Base-by-base conservation (phyloP, 306 rosid genomes). In the Luffa acutangula region DNA sequence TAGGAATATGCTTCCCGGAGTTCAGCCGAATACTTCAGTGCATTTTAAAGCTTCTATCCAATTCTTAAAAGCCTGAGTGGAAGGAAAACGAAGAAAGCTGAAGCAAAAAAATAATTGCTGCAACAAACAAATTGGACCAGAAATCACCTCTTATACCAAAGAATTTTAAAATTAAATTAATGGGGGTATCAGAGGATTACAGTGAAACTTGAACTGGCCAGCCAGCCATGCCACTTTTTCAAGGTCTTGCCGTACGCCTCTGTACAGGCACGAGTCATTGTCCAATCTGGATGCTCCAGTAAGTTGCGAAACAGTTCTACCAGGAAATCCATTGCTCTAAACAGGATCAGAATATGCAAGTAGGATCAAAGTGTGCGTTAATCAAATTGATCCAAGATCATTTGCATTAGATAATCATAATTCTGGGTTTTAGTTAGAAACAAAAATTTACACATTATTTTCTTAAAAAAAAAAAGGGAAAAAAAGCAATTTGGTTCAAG, bases 291-390 rank as follows among this genome's bases (percentile, higher is more conserved):
- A 85, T 91, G 98, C 73, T 93, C 89, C 14, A 90, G 80, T 80
- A 96, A 96, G 88, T 93, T 91, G 85, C 80, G 91, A 80, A 96
- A 96, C 83, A 93, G 82, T 17, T 79, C 92, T 83, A 93, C 91
- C 97, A 96, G 88, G 90, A 95, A 95, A 85, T 95, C 99, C 96
- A 95, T 90, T 66, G 99, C 99, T 81, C 99, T 95, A 92, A 86
- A 86, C 54, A 79, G 82, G 17, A 66, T 66, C 46, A 79, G 6
- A 48, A 46, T n/a, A 49, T 18, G 51, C 42, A 45, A 57, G 72
- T 31, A 78, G 20, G 36, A 62, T 64, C 59, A 17, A 78, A 45
- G 4, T 60, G 51, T 6, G 33, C 13, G 48, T 43, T 63, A 45
- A 62, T 46, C 34, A 48, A 33, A 78, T 43, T 21, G 74, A 46